Base-by-base conservation (phyloP, 805 yeast species). In the Teunomyces funiuensis region DNA sequence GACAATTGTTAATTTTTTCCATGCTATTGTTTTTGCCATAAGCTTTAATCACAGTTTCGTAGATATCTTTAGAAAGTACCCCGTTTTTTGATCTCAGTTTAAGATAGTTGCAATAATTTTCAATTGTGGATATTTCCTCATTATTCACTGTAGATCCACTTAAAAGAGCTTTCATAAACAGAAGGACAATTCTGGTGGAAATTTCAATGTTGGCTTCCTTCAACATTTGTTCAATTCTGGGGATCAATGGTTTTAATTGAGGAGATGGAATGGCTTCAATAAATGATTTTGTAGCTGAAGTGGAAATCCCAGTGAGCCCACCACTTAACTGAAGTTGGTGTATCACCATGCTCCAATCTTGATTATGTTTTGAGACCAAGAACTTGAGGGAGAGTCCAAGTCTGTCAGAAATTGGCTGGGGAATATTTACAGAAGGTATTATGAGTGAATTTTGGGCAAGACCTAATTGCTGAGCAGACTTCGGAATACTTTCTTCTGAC, bases 281-380 rank as follows among this genome's bases (percentile, higher is more conserved):
- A 36, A 79, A 55, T 20, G 50, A 46, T 15, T 64, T 54, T 1
- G 69, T 64, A 16, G 71, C 79, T 15, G 43, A 40, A 6, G 59
- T 43, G 0, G 60, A 38, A 10, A 74, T 34, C 5, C 51, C 67
- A 6, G 30, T 28, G 18, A 75, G 59, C 0, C 79, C 79, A 1
- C 66, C 68, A 4, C 58, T 54, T 2, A 46, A 44, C 13, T 56
- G 46, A 22, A 71, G 57, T 37, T 66, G 71, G 10, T 65, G 60
- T 8, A 78, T 51, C 9, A 76, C 76, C 33, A 76, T 60, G 1
- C 53, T 53, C 82, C 82, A 78, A 49, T 76, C 66, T 41, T 72
- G 75, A 22, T 61, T 51, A 15, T 65, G 60, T 37, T 62, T 55
- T 15, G 66, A 58, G 0, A 70, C 64, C 26, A 77, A 61, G 46